These are phyloP conservation scores for Aureobasidium sp. DNA, from an alignment of 2,329 filamentous ascomycete species.

Conservation along the genomic window DNA sequence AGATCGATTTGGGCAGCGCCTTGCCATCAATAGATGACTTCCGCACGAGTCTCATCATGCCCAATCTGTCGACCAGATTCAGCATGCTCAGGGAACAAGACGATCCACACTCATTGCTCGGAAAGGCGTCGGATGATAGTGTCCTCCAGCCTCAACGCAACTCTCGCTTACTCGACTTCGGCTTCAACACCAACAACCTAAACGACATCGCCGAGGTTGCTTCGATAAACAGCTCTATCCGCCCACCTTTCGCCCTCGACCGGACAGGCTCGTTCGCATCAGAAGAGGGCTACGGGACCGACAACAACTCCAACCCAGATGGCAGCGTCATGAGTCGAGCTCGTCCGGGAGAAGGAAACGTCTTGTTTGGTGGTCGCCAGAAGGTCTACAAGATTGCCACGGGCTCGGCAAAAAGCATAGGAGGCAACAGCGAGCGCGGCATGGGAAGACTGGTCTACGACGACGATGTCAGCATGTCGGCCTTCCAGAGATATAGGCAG, in stretches of 20 bases:
- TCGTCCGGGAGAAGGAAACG: constrained; percentile 81
- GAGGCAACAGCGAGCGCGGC: constrained; percentile 34
- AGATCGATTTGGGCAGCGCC: constrained; percentile 65
- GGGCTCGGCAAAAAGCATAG: constrained; percentile 39
- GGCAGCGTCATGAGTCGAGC: constrained; percentile 77
- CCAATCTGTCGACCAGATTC: constrained; percentile 86
- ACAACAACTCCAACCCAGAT: constrained; percentile 54
- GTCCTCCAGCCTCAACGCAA: constrained; percentile 77
- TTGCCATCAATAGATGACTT: constrained; percentile 84
- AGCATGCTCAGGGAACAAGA: constrained; percentile 96
- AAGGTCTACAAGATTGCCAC: constrained; percentile 84
- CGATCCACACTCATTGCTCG: constrained; percentile 78
- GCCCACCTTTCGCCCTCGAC: constrained; percentile 50
- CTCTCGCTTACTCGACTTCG: constrained; percentile 69
- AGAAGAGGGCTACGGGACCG: constrained; percentile 53
- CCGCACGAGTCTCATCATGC: constrained; percentile 92
- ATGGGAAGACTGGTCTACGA: constrained; percentile 70
- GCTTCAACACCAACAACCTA: constrained; percentile 52
- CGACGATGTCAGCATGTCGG: constrained; percentile 73
- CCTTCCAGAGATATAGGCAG: constrained; percentile 70
- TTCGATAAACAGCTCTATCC: constrained; percentile 60
- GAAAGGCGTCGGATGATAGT: constrained; percentile 92
- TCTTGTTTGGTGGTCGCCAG: constrained; percentile 87
- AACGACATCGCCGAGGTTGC: constrained; percentile 87
- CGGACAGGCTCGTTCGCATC: constrained; percentile 61